Conservation (phyloP, 345 rosid genomes). For the Gossypium australe region DNA sequence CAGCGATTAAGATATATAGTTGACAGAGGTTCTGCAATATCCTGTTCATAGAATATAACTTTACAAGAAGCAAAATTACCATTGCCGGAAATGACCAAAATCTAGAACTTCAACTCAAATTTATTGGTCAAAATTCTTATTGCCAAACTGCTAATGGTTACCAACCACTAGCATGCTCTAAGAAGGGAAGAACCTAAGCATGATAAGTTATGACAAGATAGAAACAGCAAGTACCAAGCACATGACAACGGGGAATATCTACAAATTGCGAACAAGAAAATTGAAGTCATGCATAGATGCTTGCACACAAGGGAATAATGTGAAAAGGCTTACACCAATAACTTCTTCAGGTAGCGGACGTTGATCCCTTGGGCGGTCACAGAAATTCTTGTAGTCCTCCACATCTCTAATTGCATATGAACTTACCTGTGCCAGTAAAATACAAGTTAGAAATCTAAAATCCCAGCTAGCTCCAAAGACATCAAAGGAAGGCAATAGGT, state of each 20-base stretch:
- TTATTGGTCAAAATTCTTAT: neutral
- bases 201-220: neutral
- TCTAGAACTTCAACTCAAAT: neutral
- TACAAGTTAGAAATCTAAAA: constrained; percentile 6
- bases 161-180: neutral
- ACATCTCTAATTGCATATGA: constrained; percentile 78
- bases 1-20: constrained; percentile 66
- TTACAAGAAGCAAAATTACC: neutral
- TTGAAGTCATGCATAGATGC: neutral
- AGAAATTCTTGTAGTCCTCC: constrained; percentile 83
- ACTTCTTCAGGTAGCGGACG: constrained; percentile 86
- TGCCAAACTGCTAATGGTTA: neutral
- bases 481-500: neutral
- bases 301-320: neutral
- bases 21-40: constrained; percentile 75
- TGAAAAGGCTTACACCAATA: constrained; percentile 57
- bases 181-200: neutral
- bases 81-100: neutral
- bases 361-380: constrained; percentile 81
- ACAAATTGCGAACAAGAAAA: neutral
- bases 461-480: constrained; percentile 3
- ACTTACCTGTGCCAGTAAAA: constrained; percentile 43
- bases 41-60: constrained; percentile 36
- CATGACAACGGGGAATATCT: no score
- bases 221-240: neutral